Conservation (phyloP, 2,329 filamentous ascomycete genomes). For the Colletotrichum cordylinicola region DNA sequence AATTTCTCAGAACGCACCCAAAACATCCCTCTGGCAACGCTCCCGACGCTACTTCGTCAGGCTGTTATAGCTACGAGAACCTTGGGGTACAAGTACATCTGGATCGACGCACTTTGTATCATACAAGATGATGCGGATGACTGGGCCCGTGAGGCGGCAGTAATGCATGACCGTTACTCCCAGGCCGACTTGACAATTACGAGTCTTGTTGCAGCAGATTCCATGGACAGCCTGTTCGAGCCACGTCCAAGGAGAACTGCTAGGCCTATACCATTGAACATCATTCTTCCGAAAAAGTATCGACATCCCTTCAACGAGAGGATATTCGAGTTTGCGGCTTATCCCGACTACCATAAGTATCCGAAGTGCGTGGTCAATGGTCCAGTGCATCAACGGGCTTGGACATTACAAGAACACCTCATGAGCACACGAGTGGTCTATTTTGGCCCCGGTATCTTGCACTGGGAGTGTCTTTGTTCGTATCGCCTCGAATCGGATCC, state of each 20-base stretch:
- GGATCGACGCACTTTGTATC: background rate
- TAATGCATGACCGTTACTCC: background rate
- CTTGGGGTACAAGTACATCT: background rate
- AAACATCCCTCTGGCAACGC: background rate
- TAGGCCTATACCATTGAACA: background rate
- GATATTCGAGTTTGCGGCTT: background rate
- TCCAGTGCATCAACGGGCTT: background rate
- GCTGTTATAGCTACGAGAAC: background rate
- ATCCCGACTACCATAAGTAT: background rate
- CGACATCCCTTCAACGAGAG: background rate
- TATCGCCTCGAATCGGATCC: background rate
- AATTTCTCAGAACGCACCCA: background rate
- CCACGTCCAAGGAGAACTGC: accelerated
- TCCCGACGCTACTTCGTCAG: background rate
- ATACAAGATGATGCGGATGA: background rate
- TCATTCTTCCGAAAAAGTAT: background rate
- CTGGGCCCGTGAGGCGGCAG: background rate
- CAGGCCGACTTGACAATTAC: background rate
- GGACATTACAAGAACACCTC: background rate
- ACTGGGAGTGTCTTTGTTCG: background rate
- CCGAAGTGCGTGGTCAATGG: background rate
- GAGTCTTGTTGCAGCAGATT: background rate
- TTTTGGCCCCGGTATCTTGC: background rate
- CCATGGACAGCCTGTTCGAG: background rate
- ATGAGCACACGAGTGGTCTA: background rate